Evolutionary conservation across 768 basidiomycete genomes (phyloP).

Genomic region (Calocybe indica): DNA sequence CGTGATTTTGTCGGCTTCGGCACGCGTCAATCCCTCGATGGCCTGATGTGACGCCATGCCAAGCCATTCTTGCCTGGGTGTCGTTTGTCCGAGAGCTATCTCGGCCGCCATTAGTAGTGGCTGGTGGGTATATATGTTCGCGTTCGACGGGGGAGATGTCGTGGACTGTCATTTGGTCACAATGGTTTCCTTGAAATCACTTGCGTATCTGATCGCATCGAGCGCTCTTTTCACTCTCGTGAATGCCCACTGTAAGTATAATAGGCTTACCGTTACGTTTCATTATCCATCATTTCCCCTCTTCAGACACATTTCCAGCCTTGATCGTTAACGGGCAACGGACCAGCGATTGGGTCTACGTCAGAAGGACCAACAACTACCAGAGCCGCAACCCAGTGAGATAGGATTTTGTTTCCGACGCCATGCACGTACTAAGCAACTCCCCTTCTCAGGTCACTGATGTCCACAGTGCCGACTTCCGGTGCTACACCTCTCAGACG

Average conservation of each 20-base stretch:
- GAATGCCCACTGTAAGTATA: conserved; percentile 9
- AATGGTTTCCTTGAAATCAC: neutral
- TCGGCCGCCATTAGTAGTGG: no score
- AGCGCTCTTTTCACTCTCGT: conserved; percentile 3
- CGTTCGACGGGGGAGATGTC: no score
- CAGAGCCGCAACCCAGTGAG: conserved; percentile 31
- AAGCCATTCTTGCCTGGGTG: no score
- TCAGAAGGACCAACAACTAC: conserved; percentile 42
- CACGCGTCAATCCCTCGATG: no score
- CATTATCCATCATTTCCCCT: neutral
- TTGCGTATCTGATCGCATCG: conserved; percentile 5
- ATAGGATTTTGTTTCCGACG: neutral
- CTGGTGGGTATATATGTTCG: no score
- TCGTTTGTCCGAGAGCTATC: no score
- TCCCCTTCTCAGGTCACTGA: conserved; percentile 30
- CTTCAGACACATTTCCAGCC: conserved; percentile 39
- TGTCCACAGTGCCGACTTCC: conserved; percentile 39
- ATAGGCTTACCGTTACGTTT: neutral
- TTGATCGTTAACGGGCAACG: conserved; percentile 32
- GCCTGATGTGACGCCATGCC: no score
- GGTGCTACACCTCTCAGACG: conserved; percentile 39
- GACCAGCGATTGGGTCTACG: conserved; percentile 33
- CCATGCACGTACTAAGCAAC: neutral
- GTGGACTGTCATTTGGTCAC: no score
- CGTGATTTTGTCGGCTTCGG: no score